Percentiles rank a stretch among this genome's conserved stretches.
These are phyloP conservation scores for Camellia sinensis DNA, from an alignment of 148 eudicot genomes.

Conservation along the genomic window DNA sequence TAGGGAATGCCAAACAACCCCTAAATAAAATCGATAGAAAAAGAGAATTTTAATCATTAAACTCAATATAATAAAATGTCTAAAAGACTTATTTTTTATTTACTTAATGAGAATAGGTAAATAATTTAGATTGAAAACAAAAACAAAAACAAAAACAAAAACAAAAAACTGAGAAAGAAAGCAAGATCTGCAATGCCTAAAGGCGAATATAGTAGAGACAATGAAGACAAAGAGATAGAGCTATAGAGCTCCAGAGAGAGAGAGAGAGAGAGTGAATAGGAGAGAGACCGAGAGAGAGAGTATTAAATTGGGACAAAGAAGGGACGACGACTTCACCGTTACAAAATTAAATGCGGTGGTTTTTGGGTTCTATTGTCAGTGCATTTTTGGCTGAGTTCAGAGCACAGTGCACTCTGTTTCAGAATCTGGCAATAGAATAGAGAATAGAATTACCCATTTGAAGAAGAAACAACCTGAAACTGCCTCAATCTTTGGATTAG, in stretches of 20 bases:
- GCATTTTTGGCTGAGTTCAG: not conserved
- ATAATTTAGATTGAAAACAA: no score
- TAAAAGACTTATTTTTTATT: no score
- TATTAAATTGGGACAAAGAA: not conserved
- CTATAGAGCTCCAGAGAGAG: slow-evolving; percentile 4
- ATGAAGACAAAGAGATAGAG: slow-evolving; percentile 7
- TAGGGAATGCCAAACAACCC: no score
- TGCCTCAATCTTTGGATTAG: no score
- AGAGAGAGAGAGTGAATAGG: slow-evolving; percentile 16
- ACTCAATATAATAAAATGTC: no score
- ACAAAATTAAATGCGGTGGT: not conserved
- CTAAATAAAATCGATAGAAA: no score
- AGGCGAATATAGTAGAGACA: not conserved
- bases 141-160: no score
- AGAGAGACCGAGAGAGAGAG: slow-evolving; percentile 13
- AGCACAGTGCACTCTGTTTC: not conserved
- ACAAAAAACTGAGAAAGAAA: not conserved
- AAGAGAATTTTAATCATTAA: no score
- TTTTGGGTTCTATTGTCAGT: not conserved
- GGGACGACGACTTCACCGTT: not conserved
- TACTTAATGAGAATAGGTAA: no score
- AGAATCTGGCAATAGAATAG: no score
- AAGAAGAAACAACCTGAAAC: no score
- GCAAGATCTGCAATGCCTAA: slow-evolving; percentile 23
- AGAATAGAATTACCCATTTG: no score